Conservation (phyloP, 371 early-diverging fungal genomes). For the Batrachochytrium dendrobatidis region DNA sequence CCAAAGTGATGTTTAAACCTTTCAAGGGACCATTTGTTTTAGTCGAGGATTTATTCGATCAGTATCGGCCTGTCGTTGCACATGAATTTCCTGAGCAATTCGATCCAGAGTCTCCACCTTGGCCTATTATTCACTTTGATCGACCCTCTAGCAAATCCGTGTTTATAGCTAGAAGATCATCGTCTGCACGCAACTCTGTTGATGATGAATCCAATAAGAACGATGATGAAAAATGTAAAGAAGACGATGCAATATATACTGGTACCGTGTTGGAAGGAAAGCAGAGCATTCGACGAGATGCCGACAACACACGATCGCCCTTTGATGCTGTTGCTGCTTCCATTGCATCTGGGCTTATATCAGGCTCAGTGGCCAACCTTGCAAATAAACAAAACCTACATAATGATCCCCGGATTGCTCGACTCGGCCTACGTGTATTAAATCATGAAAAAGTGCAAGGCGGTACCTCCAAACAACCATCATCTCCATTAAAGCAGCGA, state of each 20-base stretch:
- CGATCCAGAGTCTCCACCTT: slow-evolving; percentile 10
- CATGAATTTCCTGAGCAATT: slow-evolving; percentile 15
- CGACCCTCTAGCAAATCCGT: slow-evolving; percentile 12
- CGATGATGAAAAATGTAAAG: background rate
- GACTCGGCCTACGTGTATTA: background rate
- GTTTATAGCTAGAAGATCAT: slow-evolving; percentile 6
- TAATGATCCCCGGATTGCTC: background rate
- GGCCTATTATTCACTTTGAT: slow-evolving; percentile 18
- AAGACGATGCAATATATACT: background rate
- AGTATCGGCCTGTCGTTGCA: slow-evolving; percentile 15
- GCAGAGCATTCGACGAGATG: background rate
- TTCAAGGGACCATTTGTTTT: slow-evolving; percentile 17
- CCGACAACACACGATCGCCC: background rate
- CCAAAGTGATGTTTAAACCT: slow-evolving; percentile 4
- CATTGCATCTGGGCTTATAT: background rate
- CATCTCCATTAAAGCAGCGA: background rate
- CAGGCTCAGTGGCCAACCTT: background rate
- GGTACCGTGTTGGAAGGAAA: too few species aligned
- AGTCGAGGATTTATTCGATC: slow-evolving; percentile 17
- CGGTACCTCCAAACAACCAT: background rate
- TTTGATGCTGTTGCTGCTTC: background rate
- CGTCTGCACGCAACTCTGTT: background rate
- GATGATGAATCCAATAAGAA: background rate
- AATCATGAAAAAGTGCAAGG: too few species aligned
- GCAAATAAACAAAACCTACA: background rate